Evolutionary conservation across 164 flowering plant species (phyloP).

Genomic region (Tetracentron sinense): DNA sequence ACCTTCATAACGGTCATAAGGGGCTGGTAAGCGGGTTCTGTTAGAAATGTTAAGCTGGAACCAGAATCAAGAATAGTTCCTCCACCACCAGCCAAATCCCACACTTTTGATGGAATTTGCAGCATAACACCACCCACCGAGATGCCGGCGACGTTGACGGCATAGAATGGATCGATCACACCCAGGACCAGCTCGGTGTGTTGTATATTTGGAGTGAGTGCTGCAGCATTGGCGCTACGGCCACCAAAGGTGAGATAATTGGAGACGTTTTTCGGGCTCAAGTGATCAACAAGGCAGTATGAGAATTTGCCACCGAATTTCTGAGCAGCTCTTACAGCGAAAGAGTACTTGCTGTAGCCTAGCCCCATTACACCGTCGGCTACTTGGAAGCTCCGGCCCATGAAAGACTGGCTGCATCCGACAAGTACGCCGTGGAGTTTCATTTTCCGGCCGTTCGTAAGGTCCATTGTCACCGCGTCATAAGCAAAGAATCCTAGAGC

Average conservation of each 20-base stretch:
- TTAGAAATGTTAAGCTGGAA: constrained; percentile 46
- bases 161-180: constrained; percentile 35
- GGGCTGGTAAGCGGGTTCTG: constrained; percentile 44
- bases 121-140: constrained; percentile 41
- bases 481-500: constrained; percentile 55
- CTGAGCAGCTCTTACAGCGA: constrained; percentile 30
- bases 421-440: constrained; percentile 35
- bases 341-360: constrained; percentile 43
- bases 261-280: constrained; percentile 44
- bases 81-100: constrained; percentile 37
- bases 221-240: neutral
- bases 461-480: constrained; percentile 45
- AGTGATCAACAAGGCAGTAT: constrained; percentile 71
- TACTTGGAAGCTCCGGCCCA: constrained; percentile 28
- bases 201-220: constrained; percentile 9
- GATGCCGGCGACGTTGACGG: constrained; percentile 43
- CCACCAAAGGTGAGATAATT: constrained; percentile 57
- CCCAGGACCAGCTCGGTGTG: constrained; percentile 40
- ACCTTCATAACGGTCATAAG: constrained; percentile 36
- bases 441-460: constrained; percentile 31
- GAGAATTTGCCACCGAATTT: constrained; percentile 59
- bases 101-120: constrained; percentile 37
- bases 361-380: constrained; percentile 72
- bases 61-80: constrained; percentile 72
- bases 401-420: constrained; percentile 46